Percentiles rank a stretch among this genome's conserved stretches.
Evolutionary conservation across 2,329 filamentous ascomycete genomes (phyloP).

Genomic region (Colletotrichum tabaci): DNA sequence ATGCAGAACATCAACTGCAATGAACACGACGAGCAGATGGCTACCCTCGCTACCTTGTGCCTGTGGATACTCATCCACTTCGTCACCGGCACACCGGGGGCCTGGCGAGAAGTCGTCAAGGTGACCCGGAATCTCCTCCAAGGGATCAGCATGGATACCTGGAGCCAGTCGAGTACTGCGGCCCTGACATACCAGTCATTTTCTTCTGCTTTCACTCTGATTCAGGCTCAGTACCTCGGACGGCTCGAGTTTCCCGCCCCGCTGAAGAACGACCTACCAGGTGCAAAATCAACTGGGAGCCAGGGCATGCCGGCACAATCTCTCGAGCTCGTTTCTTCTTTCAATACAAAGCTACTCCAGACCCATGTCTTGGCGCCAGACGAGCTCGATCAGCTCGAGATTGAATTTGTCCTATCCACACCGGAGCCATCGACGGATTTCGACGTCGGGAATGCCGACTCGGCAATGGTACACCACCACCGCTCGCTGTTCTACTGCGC

Average conservation of each 20-base stretch:
- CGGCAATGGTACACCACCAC: slow-evolving; percentile 8
- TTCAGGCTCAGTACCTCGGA: background rate
- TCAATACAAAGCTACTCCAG: background rate
- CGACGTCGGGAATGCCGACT: background rate
- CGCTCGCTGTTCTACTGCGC: slow-evolving; percentile 25
- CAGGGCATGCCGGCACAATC: background rate
- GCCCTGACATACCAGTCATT: background rate
- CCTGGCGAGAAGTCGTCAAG: slow-evolving; percentile 32
- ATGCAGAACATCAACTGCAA: slow-evolving; percentile 12
- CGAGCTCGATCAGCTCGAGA: slow-evolving; percentile 3
- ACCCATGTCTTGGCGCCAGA: background rate
- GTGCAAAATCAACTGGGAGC: background rate
- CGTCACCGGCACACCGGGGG: slow-evolving; percentile 25
- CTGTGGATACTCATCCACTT: slow-evolving; percentile 26
- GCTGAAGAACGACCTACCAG: background rate
- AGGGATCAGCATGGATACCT: background rate
- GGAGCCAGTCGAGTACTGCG: slow-evolving; percentile 4
- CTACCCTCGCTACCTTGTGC: slow-evolving; percentile 19
- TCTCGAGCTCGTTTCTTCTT: background rate
- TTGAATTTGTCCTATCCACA: background rate
- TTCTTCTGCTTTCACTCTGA: background rate
- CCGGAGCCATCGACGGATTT: slow-evolving; percentile 1
- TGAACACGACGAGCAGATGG: slow-evolving; percentile 24
- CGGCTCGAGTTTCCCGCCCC: slow-evolving; percentile 1
- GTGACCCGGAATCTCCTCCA: slow-evolving; percentile 16